These are phyloP conservation scores for Cytospora mali DNA, from an alignment of 2,329 filamentous ascomycete species.

Conservation along the genomic window DNA sequence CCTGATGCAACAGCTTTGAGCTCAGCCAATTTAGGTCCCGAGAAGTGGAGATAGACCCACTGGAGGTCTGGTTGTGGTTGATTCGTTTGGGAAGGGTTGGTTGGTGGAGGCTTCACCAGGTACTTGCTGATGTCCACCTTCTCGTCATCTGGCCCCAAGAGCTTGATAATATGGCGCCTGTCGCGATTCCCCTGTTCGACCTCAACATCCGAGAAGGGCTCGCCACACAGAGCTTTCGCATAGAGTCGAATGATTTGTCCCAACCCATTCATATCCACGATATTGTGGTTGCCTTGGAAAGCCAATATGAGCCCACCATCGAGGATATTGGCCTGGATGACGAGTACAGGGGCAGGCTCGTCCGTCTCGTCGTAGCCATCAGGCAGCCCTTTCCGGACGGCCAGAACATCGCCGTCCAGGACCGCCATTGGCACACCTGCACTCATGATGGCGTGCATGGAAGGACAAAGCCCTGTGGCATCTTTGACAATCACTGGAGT, in stretches of 20 bases:
- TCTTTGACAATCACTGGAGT: slow-evolving; percentile 15
- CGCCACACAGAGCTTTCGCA: slow-evolving; percentile 14
- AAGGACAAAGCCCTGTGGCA: slow-evolving; percentile 5
- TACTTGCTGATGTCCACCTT: slow-evolving; percentile 15
- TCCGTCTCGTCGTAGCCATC: slow-evolving; percentile 20
- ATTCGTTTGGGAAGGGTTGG: not conserved
- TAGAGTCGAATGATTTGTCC: slow-evolving; percentile 26
- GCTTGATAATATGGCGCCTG: slow-evolving; percentile 10
- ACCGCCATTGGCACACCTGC: slow-evolving; percentile 17
- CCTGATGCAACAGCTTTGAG: slow-evolving; percentile 18
- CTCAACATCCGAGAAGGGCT: slow-evolving; percentile 12
- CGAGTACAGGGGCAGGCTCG: slow-evolving; percentile 13
- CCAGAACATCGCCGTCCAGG: slow-evolving; percentile 15
- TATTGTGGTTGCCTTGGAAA: slow-evolving; percentile 30
- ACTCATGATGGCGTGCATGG: slow-evolving; percentile 11
- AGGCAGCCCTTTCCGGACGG: slow-evolving; percentile 12
- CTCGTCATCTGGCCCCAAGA: slow-evolving; percentile 11
- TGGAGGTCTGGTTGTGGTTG: not conserved
- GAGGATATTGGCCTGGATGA: slow-evolving; percentile 32
- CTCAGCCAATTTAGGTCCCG: slow-evolving; percentile 1
- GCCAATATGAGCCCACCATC: slow-evolving; percentile 30
- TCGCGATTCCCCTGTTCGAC: slow-evolving; percentile 21
- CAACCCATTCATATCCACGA: slow-evolving; percentile 33
- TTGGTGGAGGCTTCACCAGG: not conserved
- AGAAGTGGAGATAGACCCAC: slow-evolving; percentile 29